phyloP scores from a whole-genome alignment of 345 rosid genomes.

The Ceriops tagal region DNA sequence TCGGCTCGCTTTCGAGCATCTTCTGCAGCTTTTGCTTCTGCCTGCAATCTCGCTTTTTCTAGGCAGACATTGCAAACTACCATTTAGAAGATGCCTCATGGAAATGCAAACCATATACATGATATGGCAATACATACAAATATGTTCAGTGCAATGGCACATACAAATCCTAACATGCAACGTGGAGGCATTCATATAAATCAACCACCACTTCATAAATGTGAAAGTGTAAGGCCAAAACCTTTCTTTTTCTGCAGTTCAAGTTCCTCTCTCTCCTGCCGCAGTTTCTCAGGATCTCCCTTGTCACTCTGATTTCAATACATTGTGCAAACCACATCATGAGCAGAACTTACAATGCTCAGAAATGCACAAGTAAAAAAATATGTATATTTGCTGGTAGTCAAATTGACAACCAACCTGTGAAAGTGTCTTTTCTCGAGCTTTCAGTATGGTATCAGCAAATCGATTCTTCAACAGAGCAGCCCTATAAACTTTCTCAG shows the following conservation, averaged over 20 bases:
- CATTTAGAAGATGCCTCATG: background rate
- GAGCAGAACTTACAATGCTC: slow-evolving; percentile 12
- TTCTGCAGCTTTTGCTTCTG: slow-evolving; percentile 82
- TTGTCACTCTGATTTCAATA: slow-evolving; percentile 24
- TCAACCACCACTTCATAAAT: background rate
- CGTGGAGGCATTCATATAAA: background rate
- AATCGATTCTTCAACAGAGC: slow-evolving; percentile 24
- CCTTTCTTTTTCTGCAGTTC: slow-evolving; percentile 33
- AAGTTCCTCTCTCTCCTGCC: slow-evolving; percentile 24
- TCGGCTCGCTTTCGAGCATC: slow-evolving; percentile 60
- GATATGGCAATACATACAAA: background rate
- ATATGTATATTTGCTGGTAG: background rate
- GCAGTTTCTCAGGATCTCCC: slow-evolving; percentile 25
- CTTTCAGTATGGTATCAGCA: slow-evolving; percentile 27
- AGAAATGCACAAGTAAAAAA: background rate
- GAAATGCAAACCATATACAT: background rate
- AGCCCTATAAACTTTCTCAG: slow-evolving; percentile 17
- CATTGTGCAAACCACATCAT: slow-evolving; percentile 13
- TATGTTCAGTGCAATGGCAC: background rate
- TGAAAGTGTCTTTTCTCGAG: slow-evolving; percentile 25
- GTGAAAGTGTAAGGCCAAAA: background rate
- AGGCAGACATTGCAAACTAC: background rate
- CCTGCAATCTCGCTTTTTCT: slow-evolving; percentile 78
- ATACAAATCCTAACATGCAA: background rate
- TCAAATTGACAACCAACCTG: slow-evolving; percentile 13